A percentile compares a stretch with the other conserved stretches of the same genome.
phyloP scores from a whole-genome alignment of 2,329 filamentous ascomycete genomes.

The Neobulgaria alba region DNA sequence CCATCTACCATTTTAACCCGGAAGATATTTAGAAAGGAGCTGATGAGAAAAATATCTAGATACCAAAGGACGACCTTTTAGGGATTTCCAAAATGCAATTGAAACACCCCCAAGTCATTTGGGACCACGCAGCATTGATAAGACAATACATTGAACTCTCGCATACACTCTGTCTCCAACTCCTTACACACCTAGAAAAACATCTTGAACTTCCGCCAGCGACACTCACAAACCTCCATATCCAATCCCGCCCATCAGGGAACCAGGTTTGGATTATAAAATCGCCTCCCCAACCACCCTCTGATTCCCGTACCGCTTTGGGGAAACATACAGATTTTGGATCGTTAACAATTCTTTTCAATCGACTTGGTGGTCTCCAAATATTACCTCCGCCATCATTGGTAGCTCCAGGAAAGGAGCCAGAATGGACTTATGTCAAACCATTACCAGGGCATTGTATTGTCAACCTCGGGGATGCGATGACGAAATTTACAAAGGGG shows the following conservation, averaged over 20 bases:
- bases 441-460: slow-evolving; percentile 30
- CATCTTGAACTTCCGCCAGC: slow-evolving; percentile 19
- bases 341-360: slow-evolving; percentile 33
- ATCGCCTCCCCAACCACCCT: slow-evolving; percentile 21
- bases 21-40: too few species aligned
- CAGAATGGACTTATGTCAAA: slow-evolving; percentile 29
- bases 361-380: slow-evolving; percentile 33
- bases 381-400: slow-evolving; percentile 26
- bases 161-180: slow-evolving; percentile 15
- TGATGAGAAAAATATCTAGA: slow-evolving; percentile 8
- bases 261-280: slow-evolving; percentile 23
- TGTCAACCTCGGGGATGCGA: slow-evolving; percentile 32
- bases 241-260: slow-evolving; percentile 11
- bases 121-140: slow-evolving; percentile 12
- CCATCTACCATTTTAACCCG: too few species aligned
- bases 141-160: slow-evolving; percentile 16
- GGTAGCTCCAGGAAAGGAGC: slow-evolving; percentile 10
- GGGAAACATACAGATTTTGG: slow-evolving; percentile 33
- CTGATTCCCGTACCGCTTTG: slow-evolving; percentile 16
- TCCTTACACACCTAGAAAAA: slow-evolving; percentile 20
- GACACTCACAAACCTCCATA: slow-evolving; percentile 17
- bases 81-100: slow-evolving; percentile 13
- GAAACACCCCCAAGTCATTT: slow-evolving; percentile 17
- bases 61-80: slow-evolving; percentile 24
- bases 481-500: slow-evolving; percentile 29